Percentiles rank a stretch among this genome's conserved stretches.
These are phyloP conservation scores for Saturnispora dispora DNA, from an alignment of 805 yeast genomes.

Conservation along the genomic window DNA sequence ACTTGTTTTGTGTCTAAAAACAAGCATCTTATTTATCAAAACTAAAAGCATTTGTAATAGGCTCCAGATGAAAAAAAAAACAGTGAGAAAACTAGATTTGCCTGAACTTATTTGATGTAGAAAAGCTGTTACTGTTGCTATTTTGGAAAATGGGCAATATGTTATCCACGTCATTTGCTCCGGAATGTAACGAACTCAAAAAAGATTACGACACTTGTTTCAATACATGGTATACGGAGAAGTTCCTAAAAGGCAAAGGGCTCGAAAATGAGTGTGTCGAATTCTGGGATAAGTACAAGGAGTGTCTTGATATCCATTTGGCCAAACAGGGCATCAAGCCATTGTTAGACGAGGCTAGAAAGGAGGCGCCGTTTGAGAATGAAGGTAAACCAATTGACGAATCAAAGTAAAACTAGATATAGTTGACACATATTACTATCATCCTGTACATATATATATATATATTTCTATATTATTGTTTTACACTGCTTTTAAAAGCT, in stretches of 20 bases:
- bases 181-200: conserved; percentile 87
- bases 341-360: conserved; percentile 79
- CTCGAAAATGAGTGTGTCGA: conserved; percentile 82
- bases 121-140: background rate
- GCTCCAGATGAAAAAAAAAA: background rate
- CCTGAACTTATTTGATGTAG: background rate
- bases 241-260: conserved; percentile 55
- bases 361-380: conserved; percentile 79
- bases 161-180: conserved; percentile 88
- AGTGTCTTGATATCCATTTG: conserved; percentile 70
- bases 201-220: conserved; percentile 87
- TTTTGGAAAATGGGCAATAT: conserved; percentile 49
- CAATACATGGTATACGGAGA: conserved; percentile 91
- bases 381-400: conserved; percentile 40
- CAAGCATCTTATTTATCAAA: no score
- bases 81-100: background rate
- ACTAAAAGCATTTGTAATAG: no score
- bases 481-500: background rate
- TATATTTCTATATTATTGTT: background rate
- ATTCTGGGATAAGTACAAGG: conserved; percentile 78
- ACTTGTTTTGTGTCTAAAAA: no score
- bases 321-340: conserved; percentile 70
- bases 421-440: background rate
- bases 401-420: background rate
- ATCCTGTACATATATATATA: conserved; percentile 3